These are phyloP conservation scores for Aureobasidium namibiae DNA, from an alignment of 2,329 filamentous ascomycete genomes.

Conservation along the genomic window DNA sequence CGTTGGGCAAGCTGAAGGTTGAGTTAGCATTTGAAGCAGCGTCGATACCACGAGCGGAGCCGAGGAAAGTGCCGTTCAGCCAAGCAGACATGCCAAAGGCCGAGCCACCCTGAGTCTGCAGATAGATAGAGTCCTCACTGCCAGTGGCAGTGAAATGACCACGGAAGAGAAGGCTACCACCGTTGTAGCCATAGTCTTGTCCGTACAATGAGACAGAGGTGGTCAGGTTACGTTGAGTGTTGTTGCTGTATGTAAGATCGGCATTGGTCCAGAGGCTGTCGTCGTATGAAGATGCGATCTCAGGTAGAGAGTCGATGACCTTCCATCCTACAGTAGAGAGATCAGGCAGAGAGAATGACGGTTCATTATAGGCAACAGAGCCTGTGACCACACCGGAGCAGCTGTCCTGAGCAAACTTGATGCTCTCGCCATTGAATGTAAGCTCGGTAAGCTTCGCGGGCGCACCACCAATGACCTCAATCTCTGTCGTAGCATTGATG, in stretches of 20 bases:
- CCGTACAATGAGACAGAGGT: slow-evolving; percentile 59
- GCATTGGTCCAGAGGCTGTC: slow-evolving; percentile 60
- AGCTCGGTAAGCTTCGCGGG: slow-evolving; percentile 45
- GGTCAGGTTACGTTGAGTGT: slow-evolving; percentile 46
- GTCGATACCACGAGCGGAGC: slow-evolving; percentile 49
- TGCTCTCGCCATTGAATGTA: slow-evolving; percentile 50
- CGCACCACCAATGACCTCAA: slow-evolving; percentile 61
- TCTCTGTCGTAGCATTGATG: slow-evolving; percentile 57
- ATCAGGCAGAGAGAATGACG: slow-evolving; percentile 47
- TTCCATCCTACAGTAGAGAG: slow-evolving; percentile 53
- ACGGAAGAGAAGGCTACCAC: slow-evolving; percentile 60
- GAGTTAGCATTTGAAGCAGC: slow-evolving; percentile 39
- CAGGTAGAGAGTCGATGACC: slow-evolving; percentile 62
- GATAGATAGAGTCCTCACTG: slow-evolving; percentile 47
- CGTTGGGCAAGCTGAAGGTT: slow-evolving; percentile 48
- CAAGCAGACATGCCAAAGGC: slow-evolving; percentile 61
- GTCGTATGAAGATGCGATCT: slow-evolving; percentile 56
- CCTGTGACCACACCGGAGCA: slow-evolving; percentile 36
- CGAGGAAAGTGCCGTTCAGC: slow-evolving; percentile 55
- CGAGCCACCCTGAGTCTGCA: slow-evolving; percentile 56
- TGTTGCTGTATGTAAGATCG: slow-evolving; percentile 50
- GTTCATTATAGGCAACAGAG: slow-evolving; percentile 43
- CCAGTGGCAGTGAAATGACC: slow-evolving; percentile 60
- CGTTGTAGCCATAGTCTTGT: slow-evolving; percentile 66
- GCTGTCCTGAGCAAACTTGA: slow-evolving; percentile 27